A percentile compares a stretch with the other conserved stretches of the same genome.
Evolutionary conservation across 2,329 filamentous ascomycete genomes (phyloP).

Genomic region (Trichophaea hybrida): DNA sequence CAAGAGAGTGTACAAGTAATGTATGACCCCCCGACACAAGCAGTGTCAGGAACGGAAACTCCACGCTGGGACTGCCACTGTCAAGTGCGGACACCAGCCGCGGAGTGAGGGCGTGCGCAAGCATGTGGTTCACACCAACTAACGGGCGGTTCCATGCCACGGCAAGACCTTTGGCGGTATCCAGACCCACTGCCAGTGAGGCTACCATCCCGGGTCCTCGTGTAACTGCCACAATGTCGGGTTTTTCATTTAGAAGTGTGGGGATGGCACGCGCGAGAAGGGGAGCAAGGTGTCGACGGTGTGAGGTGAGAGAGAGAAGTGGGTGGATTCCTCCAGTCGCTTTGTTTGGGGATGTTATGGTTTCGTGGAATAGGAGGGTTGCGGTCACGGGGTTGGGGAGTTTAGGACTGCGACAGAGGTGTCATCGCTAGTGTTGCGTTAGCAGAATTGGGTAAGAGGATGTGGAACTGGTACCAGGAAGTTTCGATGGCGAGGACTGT

Average conservation of each 20-base stretch:
- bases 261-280: conserved; percentile 52
- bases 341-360: conserved; percentile 65
- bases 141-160: conserved; percentile 71
- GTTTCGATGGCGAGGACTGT: conserved; percentile 57
- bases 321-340: conserved; percentile 68
- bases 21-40: conserved; percentile 90
- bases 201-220: conserved; percentile 78
- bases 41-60: conserved; percentile 74
- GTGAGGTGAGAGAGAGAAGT: conserved; percentile 56
- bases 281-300: conserved; percentile 53
- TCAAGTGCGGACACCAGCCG: conserved; percentile 53
- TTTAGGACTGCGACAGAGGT: conserved; percentile 75
- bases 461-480: conserved; percentile 37
- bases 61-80: conserved; percentile 31
- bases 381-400: conserved; percentile 31
- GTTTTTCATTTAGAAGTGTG: conserved; percentile 42
- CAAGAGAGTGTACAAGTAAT: conserved; percentile 60
- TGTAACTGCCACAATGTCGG: conserved; percentile 79
- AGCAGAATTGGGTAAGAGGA: not conserved
- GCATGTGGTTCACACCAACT: conserved; percentile 89
- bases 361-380: conserved; percentile 61
- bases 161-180: conserved; percentile 74
- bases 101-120: conserved; percentile 83
- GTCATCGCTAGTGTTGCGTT: conserved; percentile 53
- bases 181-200: conserved; percentile 62